Conservation (phyloP, 257 asterid species). For the Nicotiana otophora region DNA sequence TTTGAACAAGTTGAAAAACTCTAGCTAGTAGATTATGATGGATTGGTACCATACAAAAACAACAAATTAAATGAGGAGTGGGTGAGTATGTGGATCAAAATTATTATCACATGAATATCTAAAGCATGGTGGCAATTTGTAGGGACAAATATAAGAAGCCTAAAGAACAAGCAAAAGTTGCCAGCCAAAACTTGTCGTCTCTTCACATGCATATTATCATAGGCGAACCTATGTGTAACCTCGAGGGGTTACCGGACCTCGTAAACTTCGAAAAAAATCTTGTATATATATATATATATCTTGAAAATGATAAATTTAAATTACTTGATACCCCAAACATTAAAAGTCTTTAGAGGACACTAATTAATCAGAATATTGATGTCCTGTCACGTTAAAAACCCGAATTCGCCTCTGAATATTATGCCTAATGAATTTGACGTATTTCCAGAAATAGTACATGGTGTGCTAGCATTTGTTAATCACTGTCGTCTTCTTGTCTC, state of each 20-base stretch:
- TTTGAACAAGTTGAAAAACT: neutral
- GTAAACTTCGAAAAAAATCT: no score
- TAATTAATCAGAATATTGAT: no score
- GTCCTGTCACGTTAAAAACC: no score
- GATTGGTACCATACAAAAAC: neutral
- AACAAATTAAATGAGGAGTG: neutral
- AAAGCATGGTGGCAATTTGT: neutral
- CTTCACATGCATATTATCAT: neutral
- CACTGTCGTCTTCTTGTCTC: neutral
- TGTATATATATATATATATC: no score
- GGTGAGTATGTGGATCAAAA: neutral
- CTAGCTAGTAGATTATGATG: neutral
- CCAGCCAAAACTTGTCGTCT: neutral
- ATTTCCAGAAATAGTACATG: neutral
- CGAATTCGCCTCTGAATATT: no score
- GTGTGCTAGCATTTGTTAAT: neutral
- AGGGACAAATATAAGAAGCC: neutral
- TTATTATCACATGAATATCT: neutral
- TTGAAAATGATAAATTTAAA: no score
- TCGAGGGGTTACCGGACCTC: no score
- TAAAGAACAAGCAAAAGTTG: neutral
- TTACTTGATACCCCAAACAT: rapidly evolving
- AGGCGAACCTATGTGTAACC: no score
- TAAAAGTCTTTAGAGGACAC: no score
- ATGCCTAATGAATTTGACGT: neutral